Conservation (phyloP, 768 basidiomycete genomes). For the Suillus weaverae region DNA sequence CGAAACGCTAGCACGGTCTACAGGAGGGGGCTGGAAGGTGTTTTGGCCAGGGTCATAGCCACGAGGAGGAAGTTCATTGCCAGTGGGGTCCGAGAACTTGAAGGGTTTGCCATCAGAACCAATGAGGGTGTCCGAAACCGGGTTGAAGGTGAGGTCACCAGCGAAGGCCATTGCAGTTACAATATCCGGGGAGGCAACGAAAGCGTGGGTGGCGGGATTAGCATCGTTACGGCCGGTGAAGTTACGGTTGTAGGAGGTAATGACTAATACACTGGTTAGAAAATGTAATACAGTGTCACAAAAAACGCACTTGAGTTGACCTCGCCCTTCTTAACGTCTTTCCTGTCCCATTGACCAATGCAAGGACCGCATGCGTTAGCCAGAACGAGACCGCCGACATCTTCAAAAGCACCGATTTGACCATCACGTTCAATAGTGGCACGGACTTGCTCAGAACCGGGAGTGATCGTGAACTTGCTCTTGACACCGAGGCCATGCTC, state of each 20-base stretch:
- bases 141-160: slow-evolving; percentile 95
- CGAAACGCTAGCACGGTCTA: slow-evolving; percentile 75
- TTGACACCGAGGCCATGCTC: slow-evolving; percentile 84
- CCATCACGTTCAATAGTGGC: slow-evolving; percentile 98
- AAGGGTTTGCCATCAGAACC: slow-evolving; percentile 94
- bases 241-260: slow-evolving; percentile 99
- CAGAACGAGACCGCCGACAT: slow-evolving; percentile 87
- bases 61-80: slow-evolving; percentile 89
- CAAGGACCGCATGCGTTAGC: slow-evolving; percentile 99
- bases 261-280: slow-evolving; percentile 51
- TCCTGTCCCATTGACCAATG: slow-evolving; percentile 98
- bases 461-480: slow-evolving; percentile 97
- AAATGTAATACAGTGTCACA: neutral
- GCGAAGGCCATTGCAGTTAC: slow-evolving; percentile 97
- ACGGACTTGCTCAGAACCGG: slow-evolving; percentile 97
- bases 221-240: slow-evolving; percentile 99
- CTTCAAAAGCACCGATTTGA: slow-evolving; percentile 84
- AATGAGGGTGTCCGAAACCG: slow-evolving; percentile 83
- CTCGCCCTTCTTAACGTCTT: slow-evolving; percentile 96
- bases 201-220: slow-evolving; percentile 98
- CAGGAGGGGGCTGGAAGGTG: slow-evolving; percentile 95
- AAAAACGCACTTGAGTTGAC: slow-evolving; percentile 82
- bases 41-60: slow-evolving; percentile 97
- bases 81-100: slow-evolving; percentile 92
- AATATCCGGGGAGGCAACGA: slow-evolving; percentile 91